Conservation (phyloP, 1,284 basidiomycete genomes). For the Marasmius fiardii region DNA sequence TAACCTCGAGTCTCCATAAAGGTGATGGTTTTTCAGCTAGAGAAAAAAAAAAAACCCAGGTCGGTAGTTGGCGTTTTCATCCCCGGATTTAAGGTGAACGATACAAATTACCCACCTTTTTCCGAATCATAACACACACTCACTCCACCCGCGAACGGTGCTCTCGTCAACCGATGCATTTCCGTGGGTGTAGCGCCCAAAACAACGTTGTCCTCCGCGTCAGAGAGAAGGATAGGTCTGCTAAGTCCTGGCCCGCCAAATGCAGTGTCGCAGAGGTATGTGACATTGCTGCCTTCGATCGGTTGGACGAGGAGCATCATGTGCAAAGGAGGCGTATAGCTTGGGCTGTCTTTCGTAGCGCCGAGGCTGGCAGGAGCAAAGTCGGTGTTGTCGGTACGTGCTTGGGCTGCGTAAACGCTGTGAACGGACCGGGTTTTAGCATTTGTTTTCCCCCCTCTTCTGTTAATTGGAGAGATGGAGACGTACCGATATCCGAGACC, state of each 20-base stretch:
- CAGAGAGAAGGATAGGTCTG: conserved; percentile 31
- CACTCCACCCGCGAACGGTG: conserved; percentile 16
- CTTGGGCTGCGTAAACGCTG: conserved; percentile 29
- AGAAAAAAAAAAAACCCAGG: no score
- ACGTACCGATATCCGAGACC: conserved; percentile 33
- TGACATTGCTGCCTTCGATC: conserved; percentile 22
- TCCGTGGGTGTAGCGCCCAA: conserved; percentile 26
- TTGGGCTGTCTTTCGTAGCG: neutral
- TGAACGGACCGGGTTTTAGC: neutral
- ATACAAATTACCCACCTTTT: neutral
- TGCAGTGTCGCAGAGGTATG: conserved; percentile 36
- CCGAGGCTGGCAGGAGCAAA: neutral
- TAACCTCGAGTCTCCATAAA: no score
- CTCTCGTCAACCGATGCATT: conserved; percentile 6
- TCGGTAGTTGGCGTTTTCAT: no score
- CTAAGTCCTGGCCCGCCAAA: conserved; percentile 28
- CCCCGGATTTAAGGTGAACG: neutral
- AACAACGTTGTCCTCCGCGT: conserved; percentile 22
- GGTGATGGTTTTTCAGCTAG: no score
- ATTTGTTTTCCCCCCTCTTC: no score
- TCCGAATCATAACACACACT: conserved; percentile 17
- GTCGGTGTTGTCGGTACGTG: conserved; percentile 23
- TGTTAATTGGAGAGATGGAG: neutral
- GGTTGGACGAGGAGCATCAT: conserved; percentile 36
- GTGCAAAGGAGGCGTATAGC: conserved; percentile 24